Evolutionary conservation across 129 eudicot genomes (phyloP), one percentile per base, ranked within the genome.

Genomic region (Sambucus nigra): DNA sequence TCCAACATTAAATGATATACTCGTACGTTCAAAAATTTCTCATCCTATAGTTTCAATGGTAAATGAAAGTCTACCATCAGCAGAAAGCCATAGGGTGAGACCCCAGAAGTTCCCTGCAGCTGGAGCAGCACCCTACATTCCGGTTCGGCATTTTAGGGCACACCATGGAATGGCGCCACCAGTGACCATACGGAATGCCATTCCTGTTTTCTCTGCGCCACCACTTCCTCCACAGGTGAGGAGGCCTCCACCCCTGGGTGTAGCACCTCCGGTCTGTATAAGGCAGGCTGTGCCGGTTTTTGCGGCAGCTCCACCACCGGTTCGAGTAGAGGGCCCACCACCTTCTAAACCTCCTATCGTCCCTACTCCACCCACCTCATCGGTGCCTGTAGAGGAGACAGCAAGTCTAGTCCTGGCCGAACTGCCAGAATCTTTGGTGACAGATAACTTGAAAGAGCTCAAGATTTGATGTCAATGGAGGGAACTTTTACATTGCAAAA

Each of bases 111-210:
- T 87, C 60, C 96, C 96, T 53, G 94, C 94, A 39, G 88, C 75
- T 16, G 88, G 88, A 58, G 96, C 96, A 24, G 75, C 83, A 49
- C 96, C 96, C 12, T 87, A 87, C 56, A 79, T 87, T 57, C 96
- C 96, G 0, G 70, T 87, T 42, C 54, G 86, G n/a, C 89, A 80
- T 57, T 80, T 81, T 14, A 66, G 72, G 69, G 72, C 92, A 40
- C 83, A 72, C 59, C 80, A 70, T 16, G 80, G 83, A 39, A 66
- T 82, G 9, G 94, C 96, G 4, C 94, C 88, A 16, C 94, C 88
- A 7, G 96, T 87, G 51, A 83, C 94, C n/a, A 74, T 87, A 52
- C 68, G 94, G 35, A 74, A 77, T 38, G 74, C 76, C 7, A 68
- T 88, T 46, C 91, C 94, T 53, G 94, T 76, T 47, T 88, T 77